These are phyloP conservation scores for Saccharomyces eubayanus DNA, from an alignment of 805 yeast species.

Conservation along the genomic window DNA sequence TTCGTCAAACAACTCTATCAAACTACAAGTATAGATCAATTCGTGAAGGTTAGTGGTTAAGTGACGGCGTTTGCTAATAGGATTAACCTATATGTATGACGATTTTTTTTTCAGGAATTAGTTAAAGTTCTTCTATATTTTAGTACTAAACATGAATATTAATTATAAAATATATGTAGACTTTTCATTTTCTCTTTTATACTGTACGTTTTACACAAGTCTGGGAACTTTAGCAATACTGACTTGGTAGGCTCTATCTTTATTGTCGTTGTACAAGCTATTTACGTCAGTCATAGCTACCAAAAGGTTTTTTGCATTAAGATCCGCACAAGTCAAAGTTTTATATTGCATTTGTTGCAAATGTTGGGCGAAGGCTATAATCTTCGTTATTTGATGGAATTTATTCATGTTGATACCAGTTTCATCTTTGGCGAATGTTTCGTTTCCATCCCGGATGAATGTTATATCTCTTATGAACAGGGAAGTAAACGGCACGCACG, in stretches of 20 bases:
- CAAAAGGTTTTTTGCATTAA: background rate
- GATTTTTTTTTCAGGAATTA: no score
- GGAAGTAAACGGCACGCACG: constrained; percentile 70
- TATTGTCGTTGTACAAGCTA: constrained; percentile 49
- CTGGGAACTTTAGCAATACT: constrained; percentile 44
- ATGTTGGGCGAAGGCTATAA: constrained; percentile 57
- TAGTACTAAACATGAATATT: background rate
- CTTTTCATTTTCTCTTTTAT: background rate
- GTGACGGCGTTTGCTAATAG: no score
- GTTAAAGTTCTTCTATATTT: background rate
- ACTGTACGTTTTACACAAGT: background rate
- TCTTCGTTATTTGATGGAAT: constrained; percentile 55
- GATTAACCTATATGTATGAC: no score
- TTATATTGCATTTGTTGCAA: constrained; percentile 42
- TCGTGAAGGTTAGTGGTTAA: no score
- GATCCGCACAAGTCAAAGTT: background rate
- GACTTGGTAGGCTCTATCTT: constrained; percentile 65
- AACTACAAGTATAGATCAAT: no score
- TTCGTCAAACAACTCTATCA: no score
- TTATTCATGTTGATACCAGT: constrained; percentile 62
- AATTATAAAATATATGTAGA: background rate
- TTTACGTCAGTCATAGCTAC: constrained; percentile 30
- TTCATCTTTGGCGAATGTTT: constrained; percentile 38
- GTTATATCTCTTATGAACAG: constrained; percentile 72
- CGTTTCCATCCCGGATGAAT: constrained; percentile 75